Conservation (phyloP, 331 rosid species). For the Erythrophleum ivorense region DNA sequence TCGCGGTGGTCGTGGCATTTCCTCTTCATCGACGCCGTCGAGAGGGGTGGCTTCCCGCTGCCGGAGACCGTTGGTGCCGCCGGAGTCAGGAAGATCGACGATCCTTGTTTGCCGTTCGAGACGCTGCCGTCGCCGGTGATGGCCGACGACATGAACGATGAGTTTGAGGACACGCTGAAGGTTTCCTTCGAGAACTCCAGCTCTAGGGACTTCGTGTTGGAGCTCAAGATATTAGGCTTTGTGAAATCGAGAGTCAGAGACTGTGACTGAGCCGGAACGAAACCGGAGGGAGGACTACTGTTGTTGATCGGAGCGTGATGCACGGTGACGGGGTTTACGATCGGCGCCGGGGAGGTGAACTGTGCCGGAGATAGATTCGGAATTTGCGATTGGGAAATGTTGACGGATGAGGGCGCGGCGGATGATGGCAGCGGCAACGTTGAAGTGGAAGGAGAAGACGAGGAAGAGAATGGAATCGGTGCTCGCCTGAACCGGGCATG, state of each 20-base stretch:
- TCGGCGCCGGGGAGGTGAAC: conserved; percentile 33
- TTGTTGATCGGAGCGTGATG: conserved; percentile 31
- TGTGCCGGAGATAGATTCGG: conserved; percentile 36
- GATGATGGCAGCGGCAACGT: conserved; percentile 32
- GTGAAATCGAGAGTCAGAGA: conserved; percentile 79
- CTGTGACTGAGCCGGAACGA: conserved; percentile 45
- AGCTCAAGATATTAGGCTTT: conserved; percentile 56
- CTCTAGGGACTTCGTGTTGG: conserved; percentile 57
- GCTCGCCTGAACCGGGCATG: conserved; percentile 93
- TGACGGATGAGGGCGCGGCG: conserved; percentile 1
- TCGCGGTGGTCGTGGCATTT: conserved; percentile 76
- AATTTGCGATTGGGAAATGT: conserved; percentile 34
- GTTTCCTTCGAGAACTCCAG: conserved; percentile 75
- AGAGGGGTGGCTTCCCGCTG: conserved; percentile 78
- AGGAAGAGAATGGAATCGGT: conserved; percentile 44
- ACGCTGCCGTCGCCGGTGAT: conserved; percentile 94
- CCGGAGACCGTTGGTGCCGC: conserved; percentile 58
- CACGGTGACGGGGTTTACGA: conserved; percentile 19
- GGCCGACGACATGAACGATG: conserved; percentile 92
- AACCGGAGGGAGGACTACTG: conserved; percentile 20
- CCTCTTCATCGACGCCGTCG: conserved; percentile 61
- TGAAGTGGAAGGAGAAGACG: conserved; percentile 27
- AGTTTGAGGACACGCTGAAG: conserved; percentile 86
- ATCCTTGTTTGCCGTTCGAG: conserved; percentile 82
- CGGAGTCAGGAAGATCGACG: conserved; percentile 66